Percentiles rank a stretch among this genome's conserved stretches.
phyloP scores from a whole-genome alignment of 768 basidiomycete genomes.

The Hericium coralloides region DNA sequence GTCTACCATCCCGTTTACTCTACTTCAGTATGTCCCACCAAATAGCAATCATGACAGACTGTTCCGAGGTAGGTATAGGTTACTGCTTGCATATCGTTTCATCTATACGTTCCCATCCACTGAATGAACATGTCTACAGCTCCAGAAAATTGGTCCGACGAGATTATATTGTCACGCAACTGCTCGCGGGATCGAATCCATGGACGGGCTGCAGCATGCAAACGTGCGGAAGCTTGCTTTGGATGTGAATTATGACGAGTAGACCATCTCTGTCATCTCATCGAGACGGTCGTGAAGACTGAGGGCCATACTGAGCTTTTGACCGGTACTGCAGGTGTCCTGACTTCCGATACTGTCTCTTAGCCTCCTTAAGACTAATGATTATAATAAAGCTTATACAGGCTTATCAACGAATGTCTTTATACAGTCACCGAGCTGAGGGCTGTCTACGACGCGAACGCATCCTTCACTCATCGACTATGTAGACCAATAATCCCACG shows the following conservation, averaged over 20 bases:
- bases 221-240: slow-evolving; percentile 40
- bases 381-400: not conserved
- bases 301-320: slow-evolving; percentile 63
- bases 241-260: slow-evolving; percentile 43
- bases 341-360: slow-evolving; percentile 29
- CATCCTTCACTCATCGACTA: slow-evolving; percentile 49
- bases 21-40: too few relatives aligned
- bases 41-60: slow-evolving; percentile 47
- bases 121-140: slow-evolving; percentile 22
- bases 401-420: slow-evolving; percentile 40
- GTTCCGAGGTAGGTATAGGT: slow-evolving; percentile 67
- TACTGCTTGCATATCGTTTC: slow-evolving; percentile 39
- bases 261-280: slow-evolving; percentile 20
- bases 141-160: slow-evolving; percentile 57
- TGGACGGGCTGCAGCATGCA: slow-evolving; percentile 41
- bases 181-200: slow-evolving; percentile 52
- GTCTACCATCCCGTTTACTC: too few relatives aligned
- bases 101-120: not conserved
- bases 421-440: slow-evolving; percentile 43
- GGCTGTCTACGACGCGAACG: slow-evolving; percentile 59
- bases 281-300: slow-evolving; percentile 41
- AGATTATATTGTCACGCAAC: slow-evolving; percentile 70
- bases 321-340: slow-evolving; percentile 66
- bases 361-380: too few relatives aligned
- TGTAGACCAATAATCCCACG: slow-evolving; percentile 56